These are phyloP conservation scores for Magnolia sinica DNA, from an alignment of 164 flowering plant genomes.

Conservation along the genomic window DNA sequence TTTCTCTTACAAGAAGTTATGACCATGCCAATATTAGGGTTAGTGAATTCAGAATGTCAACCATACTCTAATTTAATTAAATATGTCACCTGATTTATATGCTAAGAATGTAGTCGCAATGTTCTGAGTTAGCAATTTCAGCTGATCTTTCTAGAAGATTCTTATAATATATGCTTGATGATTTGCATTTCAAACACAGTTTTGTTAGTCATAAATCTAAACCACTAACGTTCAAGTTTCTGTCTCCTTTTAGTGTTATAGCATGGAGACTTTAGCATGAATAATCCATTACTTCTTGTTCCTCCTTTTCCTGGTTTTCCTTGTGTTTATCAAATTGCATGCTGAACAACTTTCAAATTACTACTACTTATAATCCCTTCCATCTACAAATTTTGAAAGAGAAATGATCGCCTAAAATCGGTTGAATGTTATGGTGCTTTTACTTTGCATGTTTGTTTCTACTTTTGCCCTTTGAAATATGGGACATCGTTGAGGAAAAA, in stretches of 20 bases:
- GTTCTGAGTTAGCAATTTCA: neutral
- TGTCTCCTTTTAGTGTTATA: neutral
- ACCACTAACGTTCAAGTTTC: neutral
- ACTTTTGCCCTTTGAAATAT: too few species aligned
- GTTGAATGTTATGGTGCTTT: too few species aligned
- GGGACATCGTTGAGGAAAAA: too few species aligned
- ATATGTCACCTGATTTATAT: too few species aligned
- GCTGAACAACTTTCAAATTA: neutral
- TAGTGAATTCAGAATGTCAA: neutral
- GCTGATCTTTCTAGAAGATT: neutral
- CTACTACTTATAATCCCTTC: too few species aligned
- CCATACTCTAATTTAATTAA: neutral
- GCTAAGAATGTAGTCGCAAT: too few species aligned
- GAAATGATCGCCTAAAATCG: too few species aligned
- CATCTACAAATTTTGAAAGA: too few species aligned
- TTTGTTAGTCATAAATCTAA: neutral
- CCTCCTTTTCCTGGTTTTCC: neutral
- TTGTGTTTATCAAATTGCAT: neutral
- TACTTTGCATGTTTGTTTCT: too few species aligned
- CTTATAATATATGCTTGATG: neutral
- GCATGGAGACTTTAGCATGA: neutral
- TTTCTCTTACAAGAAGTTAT: neutral
- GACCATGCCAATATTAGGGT: neutral
- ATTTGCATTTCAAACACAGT: neutral
- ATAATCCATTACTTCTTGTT: neutral